Percentiles rank a stretch among this genome's conserved stretches.
Conservation (phyloP, 495 filamentous ascomycete species). For the Letharia lupina region DNA sequence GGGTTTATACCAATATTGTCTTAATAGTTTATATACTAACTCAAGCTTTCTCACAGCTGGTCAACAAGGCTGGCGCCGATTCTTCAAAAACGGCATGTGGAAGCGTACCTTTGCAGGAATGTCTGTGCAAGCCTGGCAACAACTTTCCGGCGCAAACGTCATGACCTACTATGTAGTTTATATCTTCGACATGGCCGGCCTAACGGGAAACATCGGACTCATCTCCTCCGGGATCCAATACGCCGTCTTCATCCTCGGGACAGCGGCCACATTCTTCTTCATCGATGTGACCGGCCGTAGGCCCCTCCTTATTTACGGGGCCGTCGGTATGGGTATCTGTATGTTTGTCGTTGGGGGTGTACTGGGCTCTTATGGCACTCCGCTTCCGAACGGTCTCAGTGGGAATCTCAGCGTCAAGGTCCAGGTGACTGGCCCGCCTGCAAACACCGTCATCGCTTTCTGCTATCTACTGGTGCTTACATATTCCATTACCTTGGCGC, state of each 20-base stretch:
- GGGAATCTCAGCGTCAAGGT: slow-evolving; percentile 62
- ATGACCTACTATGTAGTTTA: slow-evolving; percentile 60
- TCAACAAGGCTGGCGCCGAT: slow-evolving; percentile 49
- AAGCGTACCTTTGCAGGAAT: slow-evolving; percentile 61
- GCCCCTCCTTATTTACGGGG: slow-evolving; percentile 59
- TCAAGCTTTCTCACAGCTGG: slow-evolving; percentile 11
- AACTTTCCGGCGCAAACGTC: slow-evolving; percentile 60
- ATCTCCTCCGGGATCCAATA: slow-evolving; percentile 66
- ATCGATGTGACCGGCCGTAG: slow-evolving; percentile 71
- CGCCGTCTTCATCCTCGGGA: slow-evolving; percentile 66
- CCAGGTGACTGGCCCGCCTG: slow-evolving; percentile 49
- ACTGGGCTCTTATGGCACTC: slow-evolving; percentile 41
- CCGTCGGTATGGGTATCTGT: slow-evolving; percentile 56
- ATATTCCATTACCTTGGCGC: slow-evolving; percentile 65
- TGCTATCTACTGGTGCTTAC: slow-evolving; percentile 72
- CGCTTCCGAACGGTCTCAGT: slow-evolving; percentile 50
- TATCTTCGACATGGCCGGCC: slow-evolving; percentile 56
- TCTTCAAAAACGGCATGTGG: slow-evolving; percentile 59
- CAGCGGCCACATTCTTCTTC: slow-evolving; percentile 57
- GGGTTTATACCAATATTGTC: neutral
- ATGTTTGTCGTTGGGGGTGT: slow-evolving; percentile 44
- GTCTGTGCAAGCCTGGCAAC: slow-evolving; percentile 63
- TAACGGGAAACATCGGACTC: slow-evolving; percentile 55
- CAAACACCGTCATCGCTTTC: slow-evolving; percentile 65
- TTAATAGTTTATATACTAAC: neutral